These are phyloP conservation scores for Cyberlindnera veronae DNA, from an alignment of 805 yeast genomes.

Conservation along the genomic window DNA sequence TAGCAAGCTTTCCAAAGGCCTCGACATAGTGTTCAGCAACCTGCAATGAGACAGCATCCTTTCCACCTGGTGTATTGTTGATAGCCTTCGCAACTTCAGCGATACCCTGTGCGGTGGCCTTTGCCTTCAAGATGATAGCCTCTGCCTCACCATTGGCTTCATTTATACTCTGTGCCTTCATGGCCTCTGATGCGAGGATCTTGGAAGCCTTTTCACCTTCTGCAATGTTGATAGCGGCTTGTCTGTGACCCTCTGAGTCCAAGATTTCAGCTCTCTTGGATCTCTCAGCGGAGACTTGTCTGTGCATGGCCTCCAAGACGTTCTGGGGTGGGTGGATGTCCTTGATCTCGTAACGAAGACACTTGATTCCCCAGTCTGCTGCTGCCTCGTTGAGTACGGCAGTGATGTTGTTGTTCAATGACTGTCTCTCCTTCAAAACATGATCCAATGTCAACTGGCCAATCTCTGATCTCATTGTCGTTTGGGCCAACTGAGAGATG, in stretches of 20 bases:
- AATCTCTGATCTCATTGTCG: constrained; percentile 87
- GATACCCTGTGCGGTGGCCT: constrained; percentile 74
- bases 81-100: constrained; percentile 64
- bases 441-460: constrained; percentile 79
- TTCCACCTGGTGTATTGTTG: constrained; percentile 62
- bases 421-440: constrained; percentile 73
- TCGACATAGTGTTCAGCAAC: constrained; percentile 82
- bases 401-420: constrained; percentile 69
- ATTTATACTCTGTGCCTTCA: constrained; percentile 57
- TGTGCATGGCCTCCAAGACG: constrained; percentile 87
- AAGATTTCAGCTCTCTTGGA: constrained; percentile 84
- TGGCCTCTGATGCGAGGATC: constrained; percentile 75
- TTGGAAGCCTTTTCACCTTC: constrained; percentile 74
- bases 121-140: constrained; percentile 59
- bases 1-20: constrained; percentile 78
- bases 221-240: constrained; percentile 75
- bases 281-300: constrained; percentile 85
- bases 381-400: constrained; percentile 83
- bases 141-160: constrained; percentile 73
- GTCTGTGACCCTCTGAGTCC: constrained; percentile 82
- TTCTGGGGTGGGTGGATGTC: constrained; percentile 86
- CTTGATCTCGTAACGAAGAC: constrained; percentile 80
- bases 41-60: constrained; percentile 72
- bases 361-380: constrained; percentile 78
- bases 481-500: constrained; percentile 80